phyloP scores from a whole-genome alignment of 768 basidiomycete species.

The Tulasnella sp. region DNA sequence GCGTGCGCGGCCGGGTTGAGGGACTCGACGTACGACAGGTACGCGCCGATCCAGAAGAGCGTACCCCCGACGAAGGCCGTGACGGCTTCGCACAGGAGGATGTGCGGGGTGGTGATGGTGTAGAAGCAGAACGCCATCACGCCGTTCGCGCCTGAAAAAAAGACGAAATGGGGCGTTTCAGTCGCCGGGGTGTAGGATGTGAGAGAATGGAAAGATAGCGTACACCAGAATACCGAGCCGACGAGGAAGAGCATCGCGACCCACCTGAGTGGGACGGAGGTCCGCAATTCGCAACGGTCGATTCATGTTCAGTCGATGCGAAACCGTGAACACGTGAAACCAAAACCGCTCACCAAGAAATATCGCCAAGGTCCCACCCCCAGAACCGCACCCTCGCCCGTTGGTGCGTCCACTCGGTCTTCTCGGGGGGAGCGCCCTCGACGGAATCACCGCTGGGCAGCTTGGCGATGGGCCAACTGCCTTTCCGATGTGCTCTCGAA shows the following conservation, averaged over 20 bases:
- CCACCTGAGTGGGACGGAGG: not conserved
- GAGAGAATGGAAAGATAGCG: too few relatives aligned
- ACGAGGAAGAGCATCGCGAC: slow-evolving; percentile 34
- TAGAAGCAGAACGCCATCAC: slow-evolving; percentile 37
- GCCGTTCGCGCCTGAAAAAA: slow-evolving; percentile 30
- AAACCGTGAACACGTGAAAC: not conserved
- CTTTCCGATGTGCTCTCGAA: slow-evolving; percentile 23
- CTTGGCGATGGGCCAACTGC: not conserved
- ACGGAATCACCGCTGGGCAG: too few relatives aligned
- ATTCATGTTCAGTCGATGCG: not conserved
- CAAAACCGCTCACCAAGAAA: slow-evolving; percentile 16
- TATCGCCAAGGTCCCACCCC: slow-evolving; percentile 32
- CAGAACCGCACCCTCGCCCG: slow-evolving; percentile 6
- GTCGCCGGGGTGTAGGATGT: too few relatives aligned
- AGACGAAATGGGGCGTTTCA: too few relatives aligned
- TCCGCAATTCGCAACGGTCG: not conserved
- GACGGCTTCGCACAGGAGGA: slow-evolving; percentile 34
- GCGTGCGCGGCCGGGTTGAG: slow-evolving; percentile 36
- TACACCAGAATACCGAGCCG: slow-evolving; percentile 39
- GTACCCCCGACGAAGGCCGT: slow-evolving; percentile 38
- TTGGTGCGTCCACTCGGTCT: not conserved
- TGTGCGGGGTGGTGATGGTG: slow-evolving; percentile 19
- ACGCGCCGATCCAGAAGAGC: slow-evolving; percentile 35
- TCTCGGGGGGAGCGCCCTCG: too few relatives aligned
- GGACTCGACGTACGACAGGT: slow-evolving; percentile 37